Evolutionary conservation across 1,284 basidiomycete species (phyloP).

Genomic region (Ceratobasidium theobromae): DNA sequence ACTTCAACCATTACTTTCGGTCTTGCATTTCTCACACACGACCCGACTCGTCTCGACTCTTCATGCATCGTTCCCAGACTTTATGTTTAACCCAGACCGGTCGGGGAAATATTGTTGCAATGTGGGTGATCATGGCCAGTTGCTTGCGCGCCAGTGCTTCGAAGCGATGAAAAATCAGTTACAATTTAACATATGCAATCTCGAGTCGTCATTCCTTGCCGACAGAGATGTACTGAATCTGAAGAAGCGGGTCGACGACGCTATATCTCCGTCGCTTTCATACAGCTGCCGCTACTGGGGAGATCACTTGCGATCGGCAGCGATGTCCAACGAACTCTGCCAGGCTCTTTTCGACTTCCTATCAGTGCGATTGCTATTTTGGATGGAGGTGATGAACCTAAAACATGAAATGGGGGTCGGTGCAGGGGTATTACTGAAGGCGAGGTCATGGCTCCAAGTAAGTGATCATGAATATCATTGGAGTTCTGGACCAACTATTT

Average conservation of each 20-base stretch:
- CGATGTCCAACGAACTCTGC: too few relatives aligned
- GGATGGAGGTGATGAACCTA: slow-evolving; percentile 1
- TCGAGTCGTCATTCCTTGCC: background rate
- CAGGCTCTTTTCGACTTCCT: background rate
- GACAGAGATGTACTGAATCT: background rate
- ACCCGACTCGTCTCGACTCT: background rate
- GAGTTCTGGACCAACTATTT: too few relatives aligned
- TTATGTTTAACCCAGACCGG: background rate
- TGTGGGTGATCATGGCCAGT: background rate
- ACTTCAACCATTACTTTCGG: background rate
- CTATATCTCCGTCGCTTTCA: background rate
- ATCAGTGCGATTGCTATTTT: background rate
- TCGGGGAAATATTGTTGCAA: background rate
- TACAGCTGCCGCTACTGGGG: slow-evolving; percentile 7
- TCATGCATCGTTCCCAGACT: background rate
- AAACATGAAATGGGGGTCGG: background rate
- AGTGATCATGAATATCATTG: background rate
- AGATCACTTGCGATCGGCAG: background rate
- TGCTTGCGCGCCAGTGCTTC: background rate
- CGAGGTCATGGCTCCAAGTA: background rate
- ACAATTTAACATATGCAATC: background rate
- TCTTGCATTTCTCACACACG: background rate
- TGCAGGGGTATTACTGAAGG: background rate
- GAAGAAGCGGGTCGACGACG: background rate
- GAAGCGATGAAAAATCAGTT: too few relatives aligned